A percentile compares a stretch with the other conserved stretches of the same genome.
Evolutionary conservation across 768 basidiomycete species (phyloP).

Genomic region (Plicaturopsis crispa): DNA sequence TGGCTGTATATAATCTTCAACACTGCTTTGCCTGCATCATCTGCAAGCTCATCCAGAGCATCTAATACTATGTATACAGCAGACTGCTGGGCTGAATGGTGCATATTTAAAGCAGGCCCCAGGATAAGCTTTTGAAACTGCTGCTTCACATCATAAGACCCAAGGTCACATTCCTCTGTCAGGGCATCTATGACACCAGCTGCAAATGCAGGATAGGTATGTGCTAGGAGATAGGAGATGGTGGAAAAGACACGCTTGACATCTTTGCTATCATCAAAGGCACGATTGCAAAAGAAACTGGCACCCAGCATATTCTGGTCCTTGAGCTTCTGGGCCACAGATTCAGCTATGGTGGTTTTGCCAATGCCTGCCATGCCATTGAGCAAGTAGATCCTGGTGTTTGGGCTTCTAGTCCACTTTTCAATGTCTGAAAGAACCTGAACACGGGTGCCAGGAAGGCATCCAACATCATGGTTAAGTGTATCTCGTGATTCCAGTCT

Average conservation of each 20-base stretch:
- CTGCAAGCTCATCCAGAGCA: no score
- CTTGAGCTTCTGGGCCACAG: conserved; percentile 4
- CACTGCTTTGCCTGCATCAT: no score
- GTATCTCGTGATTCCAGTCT: no score
- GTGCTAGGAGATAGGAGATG: conserved; percentile 5
- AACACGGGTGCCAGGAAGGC: conserved; percentile 1
- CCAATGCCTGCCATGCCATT: conserved; percentile 9
- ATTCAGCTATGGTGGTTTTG: conserved; percentile 9
- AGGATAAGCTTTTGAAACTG: no score
- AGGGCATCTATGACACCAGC: conserved; percentile 2
- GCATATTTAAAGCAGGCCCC: no score
- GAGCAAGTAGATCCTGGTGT: conserved; percentile 8
- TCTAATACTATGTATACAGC: no score
- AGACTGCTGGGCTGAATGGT: no score
- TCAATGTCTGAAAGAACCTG: conserved; percentile 2
- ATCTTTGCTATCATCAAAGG: conserved; percentile 4
- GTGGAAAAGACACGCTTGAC: conserved; percentile 2
- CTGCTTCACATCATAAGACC: no score
- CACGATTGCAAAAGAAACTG: conserved; percentile 9
- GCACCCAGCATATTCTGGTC: conserved; percentile 1
- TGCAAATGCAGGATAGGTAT: conserved; percentile 1
- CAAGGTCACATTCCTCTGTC: no score
- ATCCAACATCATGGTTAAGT: no score
- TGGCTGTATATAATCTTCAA: no score
- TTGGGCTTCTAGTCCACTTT: neutral